phyloP scores from a whole-genome alignment of 306 rosid genomes.

The Prunus padus region DNA sequence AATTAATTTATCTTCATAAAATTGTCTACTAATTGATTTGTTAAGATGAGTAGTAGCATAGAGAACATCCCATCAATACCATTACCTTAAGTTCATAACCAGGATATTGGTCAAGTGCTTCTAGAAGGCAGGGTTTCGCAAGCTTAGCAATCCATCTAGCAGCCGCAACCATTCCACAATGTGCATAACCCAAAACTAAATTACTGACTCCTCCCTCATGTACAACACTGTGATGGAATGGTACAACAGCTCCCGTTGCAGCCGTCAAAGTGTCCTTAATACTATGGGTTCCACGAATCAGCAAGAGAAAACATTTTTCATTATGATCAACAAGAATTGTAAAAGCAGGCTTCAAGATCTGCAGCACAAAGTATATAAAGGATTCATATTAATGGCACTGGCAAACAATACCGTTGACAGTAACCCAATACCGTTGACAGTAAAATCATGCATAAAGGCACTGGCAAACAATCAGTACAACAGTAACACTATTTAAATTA shows the following conservation, averaged over 20 bases:
- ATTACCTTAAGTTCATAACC: constrained; percentile 70
- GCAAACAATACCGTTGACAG: constrained; percentile 2
- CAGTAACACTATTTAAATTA: constrained; percentile 12
- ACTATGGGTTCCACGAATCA: constrained; percentile 96
- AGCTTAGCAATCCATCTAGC: constrained; percentile 96
- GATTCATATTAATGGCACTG: not conserved
- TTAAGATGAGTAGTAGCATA: not conserved
- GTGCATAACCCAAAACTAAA: constrained; percentile 92
- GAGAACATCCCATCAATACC: not conserved
- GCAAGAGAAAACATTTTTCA: constrained; percentile 56
- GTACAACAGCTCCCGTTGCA: constrained; percentile 88
- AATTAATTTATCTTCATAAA: not conserved
- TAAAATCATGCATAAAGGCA: not conserved
- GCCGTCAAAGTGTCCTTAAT: constrained; percentile 94
- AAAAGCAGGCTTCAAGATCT: constrained; percentile 98
- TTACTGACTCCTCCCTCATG: constrained; percentile 80
- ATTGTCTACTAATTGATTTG: not conserved
- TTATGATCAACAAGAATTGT: constrained; percentile 72
- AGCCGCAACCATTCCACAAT: constrained; percentile 97
- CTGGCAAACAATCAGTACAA: not conserved
- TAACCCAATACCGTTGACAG: not conserved
- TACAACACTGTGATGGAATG: constrained; percentile 87
- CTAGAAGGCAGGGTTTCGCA: constrained; percentile 72
- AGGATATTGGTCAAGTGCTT: constrained; percentile 61
- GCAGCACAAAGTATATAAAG: constrained; percentile 32